Conservation (phyloP, 352 stramenopile species). For the Phytopythium vexans region DNA sequence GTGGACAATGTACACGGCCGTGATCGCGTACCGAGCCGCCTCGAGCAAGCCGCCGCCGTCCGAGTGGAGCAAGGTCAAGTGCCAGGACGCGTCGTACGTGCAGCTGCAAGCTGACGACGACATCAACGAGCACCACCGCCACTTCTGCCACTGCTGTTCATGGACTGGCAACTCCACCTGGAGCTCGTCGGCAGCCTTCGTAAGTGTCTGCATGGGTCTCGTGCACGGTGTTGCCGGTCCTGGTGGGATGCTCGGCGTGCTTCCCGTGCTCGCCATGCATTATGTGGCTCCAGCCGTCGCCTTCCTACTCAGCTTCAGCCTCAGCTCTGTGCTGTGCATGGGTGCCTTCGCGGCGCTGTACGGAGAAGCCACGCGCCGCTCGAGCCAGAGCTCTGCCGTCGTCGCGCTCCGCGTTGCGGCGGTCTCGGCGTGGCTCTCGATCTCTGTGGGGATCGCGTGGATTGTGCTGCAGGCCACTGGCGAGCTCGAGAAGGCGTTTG, state of each 20-base stretch:
- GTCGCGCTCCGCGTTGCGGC: slow-evolving; percentile 45
- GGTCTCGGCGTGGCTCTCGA: slow-evolving; percentile 49
- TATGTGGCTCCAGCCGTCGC: slow-evolving; percentile 39
- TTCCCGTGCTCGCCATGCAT: slow-evolving; percentile 83
- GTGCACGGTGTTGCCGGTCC: slow-evolving; percentile 86
- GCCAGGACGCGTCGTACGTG: slow-evolving; percentile 52
- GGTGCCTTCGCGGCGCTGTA: slow-evolving; percentile 82
- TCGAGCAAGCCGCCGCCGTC: slow-evolving; percentile 6
- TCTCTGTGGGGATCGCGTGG: slow-evolving; percentile 65
- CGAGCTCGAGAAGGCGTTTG: slow-evolving; percentile 59
- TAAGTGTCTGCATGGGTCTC: slow-evolving; percentile 71
- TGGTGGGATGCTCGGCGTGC: slow-evolving; percentile 73
- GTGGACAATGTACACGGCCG: slow-evolving; percentile 47
- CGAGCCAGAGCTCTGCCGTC: slow-evolving; percentile 15
- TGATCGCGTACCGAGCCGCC: slow-evolving; percentile 18
- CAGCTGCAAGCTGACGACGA: slow-evolving; percentile 34
- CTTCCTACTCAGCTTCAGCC: slow-evolving; percentile 87
- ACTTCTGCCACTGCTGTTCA: slow-evolving; percentile 6
- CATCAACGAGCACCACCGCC: slow-evolving; percentile 8
- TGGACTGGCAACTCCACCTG: background rate
- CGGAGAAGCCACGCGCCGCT: slow-evolving; percentile 50
- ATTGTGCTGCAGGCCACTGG: slow-evolving; percentile 62
- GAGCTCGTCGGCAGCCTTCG: slow-evolving; percentile 7
- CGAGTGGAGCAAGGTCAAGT: slow-evolving; percentile 52
- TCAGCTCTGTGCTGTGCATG: slow-evolving; percentile 86